These are phyloP conservation scores for Cyanidiococcus yangmingshanensis DNA, from an alignment of 23 red algal genomes.

Conservation along the genomic window DNA sequence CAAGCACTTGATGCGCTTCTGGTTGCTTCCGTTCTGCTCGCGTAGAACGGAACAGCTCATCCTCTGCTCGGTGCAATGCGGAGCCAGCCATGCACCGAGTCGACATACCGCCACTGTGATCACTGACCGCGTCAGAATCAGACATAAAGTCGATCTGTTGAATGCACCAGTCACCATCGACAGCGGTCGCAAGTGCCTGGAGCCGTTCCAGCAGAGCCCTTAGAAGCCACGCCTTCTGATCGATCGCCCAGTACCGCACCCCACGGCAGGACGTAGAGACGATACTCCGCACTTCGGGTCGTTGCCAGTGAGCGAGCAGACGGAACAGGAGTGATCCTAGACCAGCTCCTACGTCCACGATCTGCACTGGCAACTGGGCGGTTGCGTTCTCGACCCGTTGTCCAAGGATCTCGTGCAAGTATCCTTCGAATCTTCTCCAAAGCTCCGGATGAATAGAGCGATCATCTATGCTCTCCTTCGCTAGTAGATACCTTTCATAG, in stretches of 20 bases:
- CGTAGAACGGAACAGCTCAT: background rate
- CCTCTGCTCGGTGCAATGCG: background rate
- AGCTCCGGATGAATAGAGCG: background rate
- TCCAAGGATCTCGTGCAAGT: background rate
- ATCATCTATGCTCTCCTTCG: slow-evolving; percentile 15
- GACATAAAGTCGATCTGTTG: background rate
- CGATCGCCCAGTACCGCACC: background rate
- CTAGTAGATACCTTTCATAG: slow-evolving; percentile 24
- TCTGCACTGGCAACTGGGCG: background rate
- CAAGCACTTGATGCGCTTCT: background rate
- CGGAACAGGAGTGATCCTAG: slow-evolving; percentile 22
- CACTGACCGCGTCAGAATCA: background rate
- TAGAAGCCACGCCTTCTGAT: background rate
- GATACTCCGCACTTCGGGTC: background rate
- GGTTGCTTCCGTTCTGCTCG: background rate
- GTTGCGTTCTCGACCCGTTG: background rate
- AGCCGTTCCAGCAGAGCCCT: background rate
- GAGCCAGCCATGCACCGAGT: background rate
- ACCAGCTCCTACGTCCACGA: slow-evolving; percentile 23
- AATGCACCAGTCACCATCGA: background rate
- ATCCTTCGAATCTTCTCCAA: background rate
- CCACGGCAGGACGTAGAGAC: background rate
- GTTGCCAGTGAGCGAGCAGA: background rate
- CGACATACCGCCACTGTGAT: background rate
- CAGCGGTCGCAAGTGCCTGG: background rate